Evolutionary conservation across 306 rosid species (phyloP), one percentile per base, ranked within the genome.

Genomic region (Oemleria cerasiformis): DNA sequence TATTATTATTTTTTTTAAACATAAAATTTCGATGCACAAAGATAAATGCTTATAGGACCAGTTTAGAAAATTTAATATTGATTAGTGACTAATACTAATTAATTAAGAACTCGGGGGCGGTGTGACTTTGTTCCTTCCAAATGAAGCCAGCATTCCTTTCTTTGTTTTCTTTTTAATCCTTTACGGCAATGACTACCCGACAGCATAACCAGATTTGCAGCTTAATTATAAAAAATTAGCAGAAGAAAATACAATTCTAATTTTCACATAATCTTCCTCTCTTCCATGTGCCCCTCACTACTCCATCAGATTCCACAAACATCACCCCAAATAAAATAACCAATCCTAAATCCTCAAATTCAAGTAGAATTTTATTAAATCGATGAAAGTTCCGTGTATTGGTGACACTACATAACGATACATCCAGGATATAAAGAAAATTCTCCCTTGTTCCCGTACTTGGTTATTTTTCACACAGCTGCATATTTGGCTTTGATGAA

Each of bases 221-320:
- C 57, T 78, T 82, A 75, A 39, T 51, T 50, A 15, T 55, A 12
- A n/a, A 74, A 41, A 73, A 59, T 51, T 36, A 5, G 44, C 11
- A 17, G 65, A 40, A 65, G 73, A 56, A 75, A 30, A 30, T 30
- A 30, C 16, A 19, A 54, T 30, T 23, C 23, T 11, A 20, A n/a
- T 67, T 36, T 74, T 50, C 30, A 68, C 48, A 75, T 84, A 30
- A 30, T 30, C 73, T 81, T 80, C 83, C 75, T 82, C 75, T n/a
- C 60, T 62, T 75, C 75, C 94, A 92, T 87, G 90, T 92, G 92
- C 92, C 30, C 82, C 76, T 83, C 90, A 85, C 86, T 77, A 47
- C 83, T 72, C 47, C 81, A 71, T 70, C 76, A 78, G 83, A 88
- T 85, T 88, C 86, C 80, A 80, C 77, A 74, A 45, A 57, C 65